Conservation (phyloP, 1,284 basidiomycete species). For the Cystobasidium sp. region DNA sequence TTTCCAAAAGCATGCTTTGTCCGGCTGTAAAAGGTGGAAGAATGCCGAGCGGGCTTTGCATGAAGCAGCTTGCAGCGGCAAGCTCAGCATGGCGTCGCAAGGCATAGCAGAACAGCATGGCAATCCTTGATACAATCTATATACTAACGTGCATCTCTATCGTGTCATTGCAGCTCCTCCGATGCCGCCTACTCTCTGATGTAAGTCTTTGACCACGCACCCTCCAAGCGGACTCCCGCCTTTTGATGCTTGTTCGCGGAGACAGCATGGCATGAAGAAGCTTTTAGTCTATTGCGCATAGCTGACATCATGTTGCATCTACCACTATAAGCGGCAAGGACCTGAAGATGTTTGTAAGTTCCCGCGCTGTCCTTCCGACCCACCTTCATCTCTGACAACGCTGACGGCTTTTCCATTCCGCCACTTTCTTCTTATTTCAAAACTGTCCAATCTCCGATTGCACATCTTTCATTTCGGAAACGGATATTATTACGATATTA, state of each 20-base stretch:
- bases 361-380: too few species aligned
- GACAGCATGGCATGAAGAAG: neutral
- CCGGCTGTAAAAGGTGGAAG: slow-evolving; percentile 15
- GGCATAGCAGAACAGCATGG: too few species aligned
- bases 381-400: too few species aligned
- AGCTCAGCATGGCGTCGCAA: neutral
- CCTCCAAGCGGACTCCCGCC: neutral
- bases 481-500: neutral
- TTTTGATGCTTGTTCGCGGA: neutral
- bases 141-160: neutral
- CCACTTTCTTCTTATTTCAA: neutral
- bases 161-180: slow-evolving; percentile 15
- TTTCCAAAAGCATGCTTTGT: slow-evolving; percentile 4
- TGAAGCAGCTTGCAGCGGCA: neutral
- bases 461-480: neutral
- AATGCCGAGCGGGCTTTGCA: slow-evolving; percentile 11
- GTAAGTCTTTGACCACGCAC: slow-evolving; percentile 8
- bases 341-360: slow-evolving; percentile 80
- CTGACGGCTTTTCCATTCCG: neutral
- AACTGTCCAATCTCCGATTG: neutral
- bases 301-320: slow-evolving; percentile 35
- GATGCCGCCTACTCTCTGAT: slow-evolving; percentile 43
- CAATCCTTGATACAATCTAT: too few species aligned
- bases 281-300: neutral
- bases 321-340: slow-evolving; percentile 72